phyloP scores from a whole-genome alignment of 768 basidiomycete species.

The Boletus insuetus region DNA sequence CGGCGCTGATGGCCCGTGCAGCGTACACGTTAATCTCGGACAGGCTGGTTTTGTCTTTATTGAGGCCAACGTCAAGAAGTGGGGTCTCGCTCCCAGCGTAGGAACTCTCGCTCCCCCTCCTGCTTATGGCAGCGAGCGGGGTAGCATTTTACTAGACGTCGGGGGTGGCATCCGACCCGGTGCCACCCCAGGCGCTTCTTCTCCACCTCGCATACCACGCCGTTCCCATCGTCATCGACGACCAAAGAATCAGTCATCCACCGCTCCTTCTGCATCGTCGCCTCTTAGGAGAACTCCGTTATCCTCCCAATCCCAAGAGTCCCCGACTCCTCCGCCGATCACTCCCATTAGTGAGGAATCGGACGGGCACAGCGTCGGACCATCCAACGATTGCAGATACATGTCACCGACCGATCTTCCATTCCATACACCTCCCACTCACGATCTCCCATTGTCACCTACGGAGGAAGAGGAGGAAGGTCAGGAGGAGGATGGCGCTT shows the following conservation, averaged over 20 bases:
- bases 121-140: slow-evolving; percentile 95
- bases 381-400: slow-evolving; percentile 49
- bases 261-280: slow-evolving; percentile 53
- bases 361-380: slow-evolving; percentile 47
- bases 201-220: slow-evolving; percentile 42
- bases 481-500: slow-evolving; percentile 27
- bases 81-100: slow-evolving; percentile 96
- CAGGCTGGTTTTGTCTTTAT: slow-evolving; percentile 99
- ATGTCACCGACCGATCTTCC: slow-evolving; percentile 62
- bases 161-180: slow-evolving; percentile 44
- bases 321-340: slow-evolving; percentile 62
- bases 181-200: slow-evolving; percentile 45
- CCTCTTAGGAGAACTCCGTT: slow-evolving; percentile 58
- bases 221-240: slow-evolving; percentile 63
- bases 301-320: slow-evolving; percentile 42
- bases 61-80: slow-evolving; percentile 99
- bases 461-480: slow-evolving; percentile 18
- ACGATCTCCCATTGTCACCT: slow-evolving; percentile 45
- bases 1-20: slow-evolving; percentile 94
- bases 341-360: slow-evolving; percentile 72
- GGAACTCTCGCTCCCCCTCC: slow-evolving; percentile 97
- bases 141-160: slow-evolving; percentile 92
- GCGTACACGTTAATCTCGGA: slow-evolving; percentile 95
- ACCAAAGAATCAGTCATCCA: slow-evolving; percentile 38
- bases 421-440: slow-evolving; percentile 54